Conservation (phyloP, 306 rosid species). For the Vachellia pachyceras region DNA sequence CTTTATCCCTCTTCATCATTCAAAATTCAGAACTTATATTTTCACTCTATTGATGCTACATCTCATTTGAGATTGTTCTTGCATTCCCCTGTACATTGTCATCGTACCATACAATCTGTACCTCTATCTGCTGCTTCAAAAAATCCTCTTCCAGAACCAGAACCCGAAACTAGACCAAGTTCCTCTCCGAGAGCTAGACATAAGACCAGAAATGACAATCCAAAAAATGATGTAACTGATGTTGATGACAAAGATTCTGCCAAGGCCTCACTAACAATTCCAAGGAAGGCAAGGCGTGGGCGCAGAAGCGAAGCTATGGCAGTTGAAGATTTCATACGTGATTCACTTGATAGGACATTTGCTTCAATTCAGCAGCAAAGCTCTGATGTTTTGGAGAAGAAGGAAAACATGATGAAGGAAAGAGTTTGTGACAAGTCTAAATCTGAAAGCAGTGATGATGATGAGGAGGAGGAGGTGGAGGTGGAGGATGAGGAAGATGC, state of each 20-base stretch:
- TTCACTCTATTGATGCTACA: conserved; percentile 18
- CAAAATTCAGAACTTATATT: conserved; percentile 28
- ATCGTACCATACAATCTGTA: conserved; percentile 39
- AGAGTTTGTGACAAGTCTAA: conserved; percentile 32
- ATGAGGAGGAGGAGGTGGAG: conserved; percentile 27
- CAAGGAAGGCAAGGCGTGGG: conserved; percentile 81
- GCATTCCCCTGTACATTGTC: conserved; percentile 39
- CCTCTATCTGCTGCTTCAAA: conserved; percentile 51
- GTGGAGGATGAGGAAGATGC: conserved; percentile 34
- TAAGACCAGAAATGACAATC: conserved; percentile 32
- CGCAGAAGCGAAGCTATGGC: conserved; percentile 82
- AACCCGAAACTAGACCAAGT: conserved; percentile 44
- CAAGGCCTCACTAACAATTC: conserved; percentile 49
- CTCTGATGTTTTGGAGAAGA: conserved; percentile 51
- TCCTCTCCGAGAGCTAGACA: conserved; percentile 39
- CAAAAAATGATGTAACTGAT: conserved; percentile 30
- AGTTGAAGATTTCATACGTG: conserved; percentile 71
- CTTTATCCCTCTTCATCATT: conserved; percentile 28
- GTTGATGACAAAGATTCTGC: conserved; percentile 34
- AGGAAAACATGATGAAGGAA: conserved; percentile 60
- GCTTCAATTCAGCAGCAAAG: conserved; percentile 63
- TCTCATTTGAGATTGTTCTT: conserved; percentile 32
- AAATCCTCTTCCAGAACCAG: conserved; percentile 50
- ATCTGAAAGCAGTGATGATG: conserved; percentile 30
- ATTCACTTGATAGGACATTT: conserved; percentile 66